Base-by-base conservation (phyloP, 1,284 basidiomycete genomes). In the Hypsizygus ulmarius region DNA sequence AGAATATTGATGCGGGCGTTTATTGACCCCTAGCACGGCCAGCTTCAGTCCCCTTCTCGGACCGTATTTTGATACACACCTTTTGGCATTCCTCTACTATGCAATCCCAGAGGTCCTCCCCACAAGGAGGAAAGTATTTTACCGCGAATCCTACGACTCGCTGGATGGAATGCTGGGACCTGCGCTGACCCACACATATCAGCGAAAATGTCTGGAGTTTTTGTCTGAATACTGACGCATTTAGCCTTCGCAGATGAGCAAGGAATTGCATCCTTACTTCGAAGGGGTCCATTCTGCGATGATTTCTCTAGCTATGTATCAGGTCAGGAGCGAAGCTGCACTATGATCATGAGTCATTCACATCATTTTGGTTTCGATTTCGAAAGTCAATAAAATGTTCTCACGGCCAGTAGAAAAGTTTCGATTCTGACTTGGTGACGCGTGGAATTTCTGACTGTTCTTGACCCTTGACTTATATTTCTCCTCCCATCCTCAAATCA, bases 51-150 rank as follows among this genome's bases (percentile, higher is more conserved):
- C 36, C n/a, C 33, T 11, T 29, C 41, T 32, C 11, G 5, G 25
- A 27, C 15, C 16, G 15, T n/a, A 33, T 4, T 16, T 19, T 39
- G 10, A 39, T 14, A 54, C 68, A 29, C 47, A 85, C 90, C 78
- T 91, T 93, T 63, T 82, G 84, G 56, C 87, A 91, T 71, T 96
- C 90, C 62, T 96, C 92, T 15, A 93, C 70, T 40, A 97, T 81
- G 61, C 93, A 97, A 56, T 95, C 93, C 94, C 94, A 97, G 3
- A 98, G 70, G 64, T 97, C 93, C 57, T 96, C 90, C 8, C 90
- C 89, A 51, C 89, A 93, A 43, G 78, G 74, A 1, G 83, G 70
- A 47, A 87, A 93, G 64, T 91, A 85, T 64, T 93, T 93, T 52
- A 96, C 74, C 1, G 92, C 90, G 62, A 87, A 96, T 2, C 79